Base-by-base conservation (phyloP, 2,329 filamentous ascomycete species). In the Sphaerulina musiva region DNA sequence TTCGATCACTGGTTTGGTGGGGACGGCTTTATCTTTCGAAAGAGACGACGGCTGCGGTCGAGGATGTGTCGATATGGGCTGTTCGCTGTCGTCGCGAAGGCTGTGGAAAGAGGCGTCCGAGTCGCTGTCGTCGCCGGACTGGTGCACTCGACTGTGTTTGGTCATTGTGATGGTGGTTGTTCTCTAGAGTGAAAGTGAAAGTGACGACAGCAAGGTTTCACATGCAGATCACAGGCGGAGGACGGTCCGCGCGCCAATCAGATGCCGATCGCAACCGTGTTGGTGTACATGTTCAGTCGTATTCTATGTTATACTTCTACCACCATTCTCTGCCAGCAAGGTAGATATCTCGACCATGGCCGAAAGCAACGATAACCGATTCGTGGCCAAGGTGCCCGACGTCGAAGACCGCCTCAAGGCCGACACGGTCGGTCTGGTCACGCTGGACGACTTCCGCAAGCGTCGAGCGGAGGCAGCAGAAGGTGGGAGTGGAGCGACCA, bases 391-490 rank as follows among this genome's bases (percentile, higher is more conserved):
- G 67, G 85, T 84, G 59, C 79, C 85, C 62, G 87, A 87, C 1
- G 87, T 88, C 1, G 83, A 92, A 70, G 85, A 95, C 67, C 78
- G 89, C 11, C 79, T 95, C 46, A 92, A 92, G 56, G 88, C 83
- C 51, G 84, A 89, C 66, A 95, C 89, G 0, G 90, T 96, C 61
- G 93, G 93, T 40, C 84, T 98, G 2, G 92, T 97, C 50, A 83
- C 88, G 54, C 84, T 96, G 42, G 89, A 88, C 61, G 93, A 97
- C 69, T 97, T 95, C 71, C 89, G 92, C 72, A 97, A 98, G 75
- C 85, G 93, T 56, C 89, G 92, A 71, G 91, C 90, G 63, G 89
- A 96, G 72, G 89, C 91, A n/a, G 89, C 93, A 66, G 62, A 64
- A 49, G 57, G 49, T 38, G 10, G 83, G 84, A 66, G 86, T 50